A percentile compares a stretch with the other conserved stretches of the same genome.
phyloP scores from a whole-genome alignment of 2,329 filamentous ascomycete species.

The Chaetomium olivaceum region DNA sequence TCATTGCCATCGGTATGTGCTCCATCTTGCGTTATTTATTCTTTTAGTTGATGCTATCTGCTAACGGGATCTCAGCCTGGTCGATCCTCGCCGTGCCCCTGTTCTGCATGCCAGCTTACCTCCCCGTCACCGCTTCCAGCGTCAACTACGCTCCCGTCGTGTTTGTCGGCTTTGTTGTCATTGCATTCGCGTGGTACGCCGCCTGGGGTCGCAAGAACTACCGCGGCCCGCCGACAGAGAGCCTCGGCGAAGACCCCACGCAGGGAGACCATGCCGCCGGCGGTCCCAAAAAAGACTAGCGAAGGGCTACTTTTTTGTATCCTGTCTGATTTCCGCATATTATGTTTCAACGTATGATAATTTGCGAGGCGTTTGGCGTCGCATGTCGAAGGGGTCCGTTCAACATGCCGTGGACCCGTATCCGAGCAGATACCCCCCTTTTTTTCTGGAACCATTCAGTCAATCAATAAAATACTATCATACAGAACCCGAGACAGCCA shows the following conservation, averaged over 20 bases:
- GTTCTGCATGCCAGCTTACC: slow-evolving; percentile 69
- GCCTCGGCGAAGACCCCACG: slow-evolving; percentile 14
- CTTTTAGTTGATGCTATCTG: slow-evolving; percentile 7
- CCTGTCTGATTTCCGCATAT: slow-evolving; percentile 8
- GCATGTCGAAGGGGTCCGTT: slow-evolving; percentile 17
- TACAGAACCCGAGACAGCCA: background rate
- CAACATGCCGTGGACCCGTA: slow-evolving; percentile 16
- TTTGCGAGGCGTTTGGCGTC: slow-evolving; percentile 24
- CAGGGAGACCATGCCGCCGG: background rate
- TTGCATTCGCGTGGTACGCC: slow-evolving; percentile 67
- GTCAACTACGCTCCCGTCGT: slow-evolving; percentile 78
- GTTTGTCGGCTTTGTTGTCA: slow-evolving; percentile 64
- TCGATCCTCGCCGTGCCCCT: slow-evolving; percentile 67
- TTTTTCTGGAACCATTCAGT: background rate
- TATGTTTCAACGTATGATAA: slow-evolving; percentile 21
- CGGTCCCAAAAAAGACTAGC: slow-evolving; percentile 24
- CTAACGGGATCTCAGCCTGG: slow-evolving; percentile 53
- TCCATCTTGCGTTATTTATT: background rate
- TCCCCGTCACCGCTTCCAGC: slow-evolving; percentile 58
- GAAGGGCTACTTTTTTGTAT: background rate
- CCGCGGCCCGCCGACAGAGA: slow-evolving; percentile 56
- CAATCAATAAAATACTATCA: background rate
- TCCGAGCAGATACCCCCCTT: slow-evolving; percentile 6
- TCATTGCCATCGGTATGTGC: slow-evolving; percentile 62
- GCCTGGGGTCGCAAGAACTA: slow-evolving; percentile 71